Base-by-base conservation (phyloP, 345 rosid genomes). In the Erysimum cheiranthoides region DNA sequence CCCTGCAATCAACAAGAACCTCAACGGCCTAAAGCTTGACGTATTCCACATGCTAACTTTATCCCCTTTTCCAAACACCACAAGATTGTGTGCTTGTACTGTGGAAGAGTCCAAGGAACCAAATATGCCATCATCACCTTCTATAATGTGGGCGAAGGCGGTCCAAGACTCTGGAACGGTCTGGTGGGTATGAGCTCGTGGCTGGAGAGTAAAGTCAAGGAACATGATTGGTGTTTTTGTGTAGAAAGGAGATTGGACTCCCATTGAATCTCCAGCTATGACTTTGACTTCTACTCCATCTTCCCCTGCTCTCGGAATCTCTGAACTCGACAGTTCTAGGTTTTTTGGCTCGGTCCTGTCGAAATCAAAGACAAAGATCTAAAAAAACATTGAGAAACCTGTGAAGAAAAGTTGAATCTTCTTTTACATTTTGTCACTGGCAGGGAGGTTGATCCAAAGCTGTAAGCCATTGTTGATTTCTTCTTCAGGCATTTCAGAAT, bases 221-320 rank as follows among this genome's bases (percentile, higher is more conserved):
- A 81, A 94, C 87, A 90, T 87, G 25, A 92, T 78, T 8, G 96
- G 96, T n/a, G 89, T 90, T 73, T 86, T 76, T 4, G 98, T 94
- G 77, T 84, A 88, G 14, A 82, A 90, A 1, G 94, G 87, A 11
- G 97, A 88, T n/a, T 62, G 38, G 1, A 88, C 82, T 70, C 94
- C 97, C 98, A 93, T 91, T 3, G 96, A 87, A 64, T 90, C 88
- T 45, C 97, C 97, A 0, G 98, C 97, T 51, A 93, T 86, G 11
- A 93, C 64, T 59, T 87, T 71, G 5, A 91, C 94, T 73, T 82
- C 85, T 8, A 80, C 89, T 10, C 95, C 97, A 1, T 90, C 84
- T 38, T 56, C 60, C 80, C 87, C 90, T 61, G 84, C 93, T 28
- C 42, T 67, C 61, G 70, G 68, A 56, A 93, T 91, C 77, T 91